These are phyloP conservation scores for Talaromyces sp. DNA, from an alignment of 2,329 filamentous ascomycete species.

Conservation along the genomic window DNA sequence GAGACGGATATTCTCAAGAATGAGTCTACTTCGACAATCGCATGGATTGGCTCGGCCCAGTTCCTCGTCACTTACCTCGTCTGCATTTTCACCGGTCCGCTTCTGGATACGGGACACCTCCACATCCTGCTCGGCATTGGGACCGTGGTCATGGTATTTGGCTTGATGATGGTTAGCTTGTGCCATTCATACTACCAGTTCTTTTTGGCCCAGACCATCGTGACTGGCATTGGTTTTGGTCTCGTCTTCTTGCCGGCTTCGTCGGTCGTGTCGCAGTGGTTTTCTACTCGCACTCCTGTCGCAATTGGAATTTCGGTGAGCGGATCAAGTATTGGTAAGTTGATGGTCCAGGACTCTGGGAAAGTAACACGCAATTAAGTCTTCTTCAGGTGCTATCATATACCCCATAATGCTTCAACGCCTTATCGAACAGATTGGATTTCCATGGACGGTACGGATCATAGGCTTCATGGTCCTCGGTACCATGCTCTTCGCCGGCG, in stretches of 20 bases:
- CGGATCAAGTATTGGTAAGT: conserved; percentile 9
- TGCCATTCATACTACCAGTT: conserved; percentile 42
- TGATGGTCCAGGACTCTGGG: not conserved
- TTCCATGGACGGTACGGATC: conserved; percentile 8
- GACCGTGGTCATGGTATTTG: not conserved
- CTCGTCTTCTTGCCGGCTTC: conserved; percentile 37
- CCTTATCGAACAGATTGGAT: conserved; percentile 45
- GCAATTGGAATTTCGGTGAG: conserved; percentile 4
- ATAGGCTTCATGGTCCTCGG: conserved; percentile 6
- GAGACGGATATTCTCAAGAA: conserved; percentile 35
- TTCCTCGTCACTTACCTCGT: conserved; percentile 5
- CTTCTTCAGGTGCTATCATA: conserved; percentile 6
- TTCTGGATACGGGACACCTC: conserved; percentile 7
- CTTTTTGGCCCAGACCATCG: conserved; percentile 42
- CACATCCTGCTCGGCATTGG: conserved; percentile 2
- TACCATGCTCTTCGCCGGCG: conserved; percentile 3
- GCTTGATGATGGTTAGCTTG: not conserved
- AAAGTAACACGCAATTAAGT: conserved; percentile 8
- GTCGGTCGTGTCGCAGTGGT: conserved; percentile 5
- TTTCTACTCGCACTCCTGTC: not conserved
- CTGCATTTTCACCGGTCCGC: conserved; percentile 6
- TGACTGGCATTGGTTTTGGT: conserved; percentile 40
- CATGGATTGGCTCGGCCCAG: conserved; percentile 7
- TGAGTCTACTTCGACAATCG: conserved; percentile 42
- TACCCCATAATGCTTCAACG: conserved; percentile 54